phyloP scores from a whole-genome alignment of 192 early-diverging fungal genomes.

The Coemansia sp. region DNA sequence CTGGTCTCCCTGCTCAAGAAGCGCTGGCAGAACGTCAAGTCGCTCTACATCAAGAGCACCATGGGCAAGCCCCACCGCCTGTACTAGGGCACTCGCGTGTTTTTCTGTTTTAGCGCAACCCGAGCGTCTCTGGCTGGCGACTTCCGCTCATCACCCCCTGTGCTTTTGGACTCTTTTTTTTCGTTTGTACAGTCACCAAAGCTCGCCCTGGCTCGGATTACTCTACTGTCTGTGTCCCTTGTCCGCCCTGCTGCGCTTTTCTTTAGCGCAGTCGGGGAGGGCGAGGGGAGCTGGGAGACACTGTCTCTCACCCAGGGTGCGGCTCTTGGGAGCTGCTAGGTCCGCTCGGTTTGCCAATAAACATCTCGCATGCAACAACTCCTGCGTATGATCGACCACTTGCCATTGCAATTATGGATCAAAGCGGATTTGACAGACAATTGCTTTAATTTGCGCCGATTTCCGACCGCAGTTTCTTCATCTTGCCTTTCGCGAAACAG shows the following conservation, averaged over 20 bases:
- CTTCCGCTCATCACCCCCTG: slow-evolving; percentile 21
- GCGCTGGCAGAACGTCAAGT: slow-evolving; percentile 99
- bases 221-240: background rate
- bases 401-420: background rate
- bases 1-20: slow-evolving; percentile 97
- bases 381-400: background rate
- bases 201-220: slow-evolving; percentile 5
- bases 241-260: background rate
- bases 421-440: too few species aligned
- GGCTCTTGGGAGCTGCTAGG: slow-evolving; percentile 44
- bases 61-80: slow-evolving; percentile 94
- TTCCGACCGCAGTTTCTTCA: background rate
- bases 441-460: background rate
- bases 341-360: background rate
- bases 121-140: slow-evolving; percentile 6
- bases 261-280: background rate
- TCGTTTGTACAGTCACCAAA: slow-evolving; percentile 38
- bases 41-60: slow-evolving; percentile 94
- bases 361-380: background rate
- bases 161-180: slow-evolving; percentile 7
- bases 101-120: background rate
- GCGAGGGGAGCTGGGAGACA: background rate
- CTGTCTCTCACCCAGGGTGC: background rate
- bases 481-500: too few species aligned
- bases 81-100: slow-evolving; percentile 57